Conservation (phyloP, 345 rosid species). For the Balakata baccata region DNA sequence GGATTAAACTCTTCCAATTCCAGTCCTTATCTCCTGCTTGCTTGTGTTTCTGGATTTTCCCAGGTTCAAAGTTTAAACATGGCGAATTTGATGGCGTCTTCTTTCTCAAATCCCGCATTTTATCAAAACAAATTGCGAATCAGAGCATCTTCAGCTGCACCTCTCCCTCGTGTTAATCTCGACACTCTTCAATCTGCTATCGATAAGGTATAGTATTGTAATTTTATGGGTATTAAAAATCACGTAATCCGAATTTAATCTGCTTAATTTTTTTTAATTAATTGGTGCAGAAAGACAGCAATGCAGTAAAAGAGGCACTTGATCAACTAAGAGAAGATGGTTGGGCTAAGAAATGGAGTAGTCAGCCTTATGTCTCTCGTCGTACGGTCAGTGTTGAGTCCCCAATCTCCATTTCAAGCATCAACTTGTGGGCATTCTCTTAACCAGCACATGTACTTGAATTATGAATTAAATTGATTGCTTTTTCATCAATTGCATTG, state of each 20-base stretch:
- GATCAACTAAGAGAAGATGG: conserved; percentile 62
- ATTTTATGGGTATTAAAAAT: too few relatives aligned
- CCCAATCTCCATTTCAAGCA: too few relatives aligned
- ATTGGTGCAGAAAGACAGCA: conserved; percentile 67
- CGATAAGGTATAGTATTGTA: conserved; percentile 38
- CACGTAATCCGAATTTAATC: too few relatives aligned
- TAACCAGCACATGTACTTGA: conserved; percentile 8
- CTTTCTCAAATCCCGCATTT: conserved; percentile 8
- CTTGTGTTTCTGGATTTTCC: not conserved
- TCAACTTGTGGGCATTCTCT: not conserved
- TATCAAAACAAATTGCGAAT: not conserved
- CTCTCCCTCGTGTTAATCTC: conserved; percentile 51
- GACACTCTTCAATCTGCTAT: conserved; percentile 68
- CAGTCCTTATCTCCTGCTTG: conserved; percentile 2
- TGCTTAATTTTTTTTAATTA: not conserved
- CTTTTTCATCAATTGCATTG: not conserved
- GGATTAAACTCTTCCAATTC: conserved; percentile 5
- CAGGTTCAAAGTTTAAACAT: not conserved
- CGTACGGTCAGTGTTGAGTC: conserved; percentile 71
- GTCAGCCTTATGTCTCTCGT: conserved; percentile 91
- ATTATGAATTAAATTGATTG: not conserved
- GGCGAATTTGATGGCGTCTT: not conserved
- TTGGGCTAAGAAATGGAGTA: conserved; percentile 93
- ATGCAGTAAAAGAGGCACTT: conserved; percentile 76
- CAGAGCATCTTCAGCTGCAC: conserved; percentile 44